phyloP scores from a whole-genome alignment of 306 rosid genomes.

The Geum urbanum region DNA sequence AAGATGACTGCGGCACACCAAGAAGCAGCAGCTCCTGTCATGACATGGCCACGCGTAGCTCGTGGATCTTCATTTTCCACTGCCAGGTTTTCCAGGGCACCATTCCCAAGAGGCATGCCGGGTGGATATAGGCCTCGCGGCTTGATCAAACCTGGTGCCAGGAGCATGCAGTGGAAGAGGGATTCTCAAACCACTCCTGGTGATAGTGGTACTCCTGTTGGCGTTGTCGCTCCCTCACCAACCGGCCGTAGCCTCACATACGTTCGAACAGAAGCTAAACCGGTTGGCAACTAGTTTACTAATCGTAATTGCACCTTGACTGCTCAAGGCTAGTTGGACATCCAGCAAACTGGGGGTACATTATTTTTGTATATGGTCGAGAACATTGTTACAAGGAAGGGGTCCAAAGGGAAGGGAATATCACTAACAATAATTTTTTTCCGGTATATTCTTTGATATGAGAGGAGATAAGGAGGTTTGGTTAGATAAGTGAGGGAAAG shows the following conservation, averaged over 20 bases:
- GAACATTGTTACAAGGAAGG: conserved; percentile 29
- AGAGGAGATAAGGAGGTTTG: not conserved
- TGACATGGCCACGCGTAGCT: conserved; percentile 57
- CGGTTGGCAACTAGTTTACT: conserved; percentile 45
- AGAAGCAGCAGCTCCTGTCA: conserved; percentile 49
- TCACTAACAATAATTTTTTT: conserved; percentile 4
- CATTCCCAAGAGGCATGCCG: conserved; percentile 69
- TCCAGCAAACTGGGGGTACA: conserved; percentile 17
- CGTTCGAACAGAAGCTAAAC: conserved; percentile 79
- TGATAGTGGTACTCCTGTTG: conserved; percentile 42
- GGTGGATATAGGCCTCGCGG: conserved; percentile 68
- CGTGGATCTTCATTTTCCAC: conserved; percentile 56
- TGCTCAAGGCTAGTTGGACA: conserved; percentile 12
- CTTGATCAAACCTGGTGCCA: conserved; percentile 59
- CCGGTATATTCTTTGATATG: conserved; percentile 10
- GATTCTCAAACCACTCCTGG: conserved; percentile 51
- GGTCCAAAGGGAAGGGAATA: conserved; percentile 20
- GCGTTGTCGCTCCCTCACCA: conserved; percentile 31
- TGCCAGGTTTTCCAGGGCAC: conserved; percentile 62
- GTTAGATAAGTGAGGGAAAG: not conserved
- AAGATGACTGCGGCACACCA: conserved; percentile 65
- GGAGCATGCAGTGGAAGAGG: conserved; percentile 97
- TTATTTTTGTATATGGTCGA: conserved; percentile 46
- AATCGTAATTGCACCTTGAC: conserved; percentile 3
- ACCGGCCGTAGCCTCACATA: conserved; percentile 72